Base-by-base conservation (phyloP, 2,329 filamentous ascomycete species). In the Pseudocercospora cruenta region DNA sequence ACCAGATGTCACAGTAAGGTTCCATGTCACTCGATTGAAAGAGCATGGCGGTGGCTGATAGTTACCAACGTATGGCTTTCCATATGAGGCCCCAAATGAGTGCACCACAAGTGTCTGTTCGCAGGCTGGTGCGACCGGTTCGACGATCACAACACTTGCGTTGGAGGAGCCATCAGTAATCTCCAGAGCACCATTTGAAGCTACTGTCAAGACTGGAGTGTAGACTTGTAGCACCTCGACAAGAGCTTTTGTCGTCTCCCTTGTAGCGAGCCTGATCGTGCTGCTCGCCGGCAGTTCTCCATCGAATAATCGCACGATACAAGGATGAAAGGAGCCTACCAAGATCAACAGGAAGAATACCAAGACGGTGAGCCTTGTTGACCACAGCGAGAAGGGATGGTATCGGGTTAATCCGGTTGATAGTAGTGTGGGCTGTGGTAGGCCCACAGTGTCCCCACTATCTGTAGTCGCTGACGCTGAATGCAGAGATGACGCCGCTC, bases 11-110 rank as follows among this genome's bases (percentile, higher is more conserved):
- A 91, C 89, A 0, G 90, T 94, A 70, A 95, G 86, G 74, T 93
- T 93, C 77, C 95, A 87, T 24, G 87, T 85, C 16, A 94, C 89
- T 36, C 88, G 85, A 74, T 93, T 90, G 80, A 94, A 95, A 16
- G 84, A 78, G 77, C 90, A 93, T 26, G 79, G 73, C 0, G 91
- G 90, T 12, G 91, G 91, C 1, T 79, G 82, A 74, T 92, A 93
- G 16, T 79, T 80, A 88, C 90, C 90, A 71, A 93, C 83, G 75
- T 88, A 94, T 0, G 91, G 91, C 36, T 83, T 76, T n/a, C 88
- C 89, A 75, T 93, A 94, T 69, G 90, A 93, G 68, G 81, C 86
- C 10, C 82, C 90, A 81, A 94, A 94, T 0, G 85, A 84, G 78
- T 93, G 84, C 2, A 88, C 80, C 86, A 93, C 91, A 63, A 94